Evolutionary conservation across 192 early-diverging fungal genomes (phyloP), one percentile per base, ranked within the genome.

Genomic region (Dissophora globulifera): DNA sequence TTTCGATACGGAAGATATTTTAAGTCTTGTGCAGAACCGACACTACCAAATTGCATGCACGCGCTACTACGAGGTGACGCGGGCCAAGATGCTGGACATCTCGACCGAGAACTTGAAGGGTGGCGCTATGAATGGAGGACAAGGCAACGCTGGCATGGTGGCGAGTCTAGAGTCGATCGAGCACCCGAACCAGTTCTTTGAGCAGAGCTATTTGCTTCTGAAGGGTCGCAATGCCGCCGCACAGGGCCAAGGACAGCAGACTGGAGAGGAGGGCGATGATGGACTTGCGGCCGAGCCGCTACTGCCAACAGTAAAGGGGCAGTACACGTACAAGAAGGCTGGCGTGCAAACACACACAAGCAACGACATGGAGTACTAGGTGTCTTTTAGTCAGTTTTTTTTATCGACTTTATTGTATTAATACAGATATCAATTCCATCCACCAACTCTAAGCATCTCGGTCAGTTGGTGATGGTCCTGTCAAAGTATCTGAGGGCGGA

Each of bases 31-130:
- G 0, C 69, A 82, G 32, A 85, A 86, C 12, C 84, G 87, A 38
- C 97, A 99, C 75, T 97, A 89, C 69, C 94, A 99, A 79, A 75
- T 99, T 38, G 97, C 97, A 2, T 99, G 97, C 78, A 98, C 94
- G 27, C 79, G 86, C 64, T 88, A 95, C 57, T 94, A 93, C 62
- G 96, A 97, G 75, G 78, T 89, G 2, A 91, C 89, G 23, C 56
- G 84, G 27, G 74, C 82, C 22, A 63, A 42, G 41, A 61, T 62
- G 69, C 16, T 76, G 17, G 58, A 58, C 2, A 43, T 65, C 35
- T 50, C 62, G 19, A 32, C 63, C 13, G 58, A 61, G 19, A 67
- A 50, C n/a, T 17, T 76, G 23, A 59, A 56, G 22, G 72, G 72
- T 12, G 72, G 72, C 0, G 41, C 40, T 15, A 19, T 54, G n/a